A percentile compares a stretch with the other conserved stretches of the same genome.
phyloP scores from a whole-genome alignment of 2,329 filamentous ascomycete genomes.

The Aplosporella prunicola region DNA sequence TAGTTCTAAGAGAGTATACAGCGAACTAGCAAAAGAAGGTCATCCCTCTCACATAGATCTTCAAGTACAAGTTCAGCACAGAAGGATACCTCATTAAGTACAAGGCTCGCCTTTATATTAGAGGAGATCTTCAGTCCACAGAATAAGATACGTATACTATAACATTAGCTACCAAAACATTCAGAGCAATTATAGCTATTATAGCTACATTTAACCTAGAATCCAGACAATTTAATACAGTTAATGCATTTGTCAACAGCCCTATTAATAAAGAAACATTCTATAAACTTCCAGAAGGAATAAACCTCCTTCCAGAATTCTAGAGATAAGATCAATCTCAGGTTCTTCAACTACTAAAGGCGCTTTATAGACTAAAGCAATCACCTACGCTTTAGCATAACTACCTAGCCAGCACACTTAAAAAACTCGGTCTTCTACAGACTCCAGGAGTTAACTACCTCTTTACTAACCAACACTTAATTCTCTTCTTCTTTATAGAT shows the following conservation, averaged over 20 bases:
- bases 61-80: slow-evolving; percentile 14
- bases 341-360: slow-evolving; percentile 13
- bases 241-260: slow-evolving; percentile 19
- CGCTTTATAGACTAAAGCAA: slow-evolving; percentile 18
- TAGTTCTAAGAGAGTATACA: not conserved
- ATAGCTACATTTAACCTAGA: slow-evolving; percentile 15
- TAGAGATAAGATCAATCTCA: too few species aligned
- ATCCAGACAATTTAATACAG: slow-evolving; percentile 15
- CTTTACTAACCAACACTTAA: slow-evolving; percentile 7
- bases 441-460: slow-evolving; percentile 12
- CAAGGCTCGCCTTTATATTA: slow-evolving; percentile 14
- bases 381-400: slow-evolving; percentile 17
- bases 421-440: slow-evolving; percentile 11
- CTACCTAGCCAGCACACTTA: slow-evolving; percentile 12
- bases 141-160: slow-evolving; percentile 13
- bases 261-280: slow-evolving; percentile 11
- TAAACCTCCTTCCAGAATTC: slow-evolving; percentile 7
- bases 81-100: slow-evolving; percentile 13
- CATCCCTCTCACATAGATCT: slow-evolving; percentile 12
- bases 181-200: slow-evolving; percentile 17
- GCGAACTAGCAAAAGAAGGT: slow-evolving; percentile 4
- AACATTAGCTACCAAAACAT: slow-evolving; percentile 12
- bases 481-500: slow-evolving; percentile 14
- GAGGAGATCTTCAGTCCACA: slow-evolving; percentile 12
- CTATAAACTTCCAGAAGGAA: slow-evolving; percentile 14